Conservation (phyloP, 805 yeast species). For the Monosporozyma yasuniensis region DNA sequence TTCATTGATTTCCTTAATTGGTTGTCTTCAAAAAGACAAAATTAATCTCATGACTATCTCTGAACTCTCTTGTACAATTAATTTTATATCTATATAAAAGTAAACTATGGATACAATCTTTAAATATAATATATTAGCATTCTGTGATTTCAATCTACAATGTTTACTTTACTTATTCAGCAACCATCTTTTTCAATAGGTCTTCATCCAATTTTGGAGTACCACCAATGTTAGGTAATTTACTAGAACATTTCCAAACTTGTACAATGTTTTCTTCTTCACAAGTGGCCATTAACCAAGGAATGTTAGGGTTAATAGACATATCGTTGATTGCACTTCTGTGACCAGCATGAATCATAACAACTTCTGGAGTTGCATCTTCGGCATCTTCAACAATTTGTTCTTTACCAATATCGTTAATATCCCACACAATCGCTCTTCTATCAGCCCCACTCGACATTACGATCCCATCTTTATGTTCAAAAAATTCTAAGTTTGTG, state of each 20-base stretch:
- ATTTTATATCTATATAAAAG: neutral
- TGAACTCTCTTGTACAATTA: neutral
- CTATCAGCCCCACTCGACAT: slow-evolving; percentile 75
- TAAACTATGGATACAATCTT: neutral
- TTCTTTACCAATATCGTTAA: slow-evolving; percentile 71
- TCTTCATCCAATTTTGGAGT: slow-evolving; percentile 5
- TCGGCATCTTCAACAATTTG: slow-evolving; percentile 82
- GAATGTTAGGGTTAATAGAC: slow-evolving; percentile 54
- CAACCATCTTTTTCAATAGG: neutral
- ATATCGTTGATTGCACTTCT: slow-evolving; percentile 68
- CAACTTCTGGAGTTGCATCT: slow-evolving; percentile 80
- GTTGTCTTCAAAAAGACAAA: slow-evolving; percentile 45
- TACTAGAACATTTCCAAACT: slow-evolving; percentile 36
- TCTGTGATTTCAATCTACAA: neutral
- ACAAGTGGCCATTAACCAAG: slow-evolving; percentile 65
- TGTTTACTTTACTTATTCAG: neutral
- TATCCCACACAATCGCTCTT: slow-evolving; percentile 74
- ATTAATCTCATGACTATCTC: too few species aligned
- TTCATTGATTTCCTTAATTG: slow-evolving; percentile 78
- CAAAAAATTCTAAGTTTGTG: slow-evolving; percentile 69
- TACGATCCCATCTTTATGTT: slow-evolving; percentile 64
- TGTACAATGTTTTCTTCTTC: slow-evolving; percentile 40
- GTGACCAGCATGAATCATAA: slow-evolving; percentile 92
- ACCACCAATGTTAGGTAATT: slow-evolving; percentile 28
- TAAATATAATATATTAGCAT: neutral